Evolutionary conservation across 345 rosid species (phyloP).

Genomic region (Syzygium jambos): DNA sequence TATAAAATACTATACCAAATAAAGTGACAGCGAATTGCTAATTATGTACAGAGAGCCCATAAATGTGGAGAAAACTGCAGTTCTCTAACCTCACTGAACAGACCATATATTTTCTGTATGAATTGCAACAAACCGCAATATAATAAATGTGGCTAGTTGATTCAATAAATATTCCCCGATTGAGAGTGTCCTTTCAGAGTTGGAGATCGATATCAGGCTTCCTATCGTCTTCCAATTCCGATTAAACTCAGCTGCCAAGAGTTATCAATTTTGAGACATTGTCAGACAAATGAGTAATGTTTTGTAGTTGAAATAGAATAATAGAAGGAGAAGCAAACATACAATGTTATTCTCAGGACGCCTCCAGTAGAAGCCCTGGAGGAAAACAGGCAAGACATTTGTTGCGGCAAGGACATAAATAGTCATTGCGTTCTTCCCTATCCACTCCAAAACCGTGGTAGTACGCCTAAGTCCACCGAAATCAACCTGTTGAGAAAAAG

Average conservation of each 20-base stretch:
- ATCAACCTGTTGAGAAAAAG: conserved; percentile 20
- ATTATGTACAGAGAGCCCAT: not conserved
- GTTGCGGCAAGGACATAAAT: conserved; percentile 56
- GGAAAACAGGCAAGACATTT: conserved; percentile 51
- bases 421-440: conserved; percentile 69
- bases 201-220: not conserved
- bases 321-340: conserved; percentile 1
- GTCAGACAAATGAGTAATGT: not conserved
- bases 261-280: not conserved
- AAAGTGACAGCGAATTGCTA: not conserved
- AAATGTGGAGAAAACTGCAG: not conserved
- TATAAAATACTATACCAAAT: not conserved
- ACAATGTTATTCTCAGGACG: conserved; percentile 64
- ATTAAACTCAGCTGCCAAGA: conserved; percentile 31
- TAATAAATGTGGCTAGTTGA: not conserved
- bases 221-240: conserved; percentile 31
- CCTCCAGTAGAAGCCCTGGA: conserved; percentile 82
- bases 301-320: not conserved
- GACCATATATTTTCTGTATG: not conserved
- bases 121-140: not conserved
- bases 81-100: not conserved
- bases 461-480: conserved; percentile 36
- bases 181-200: not conserved
- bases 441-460: conserved; percentile 63
- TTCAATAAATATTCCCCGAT: not conserved